Base-by-base conservation (phyloP, 164 flowering plant species). In the Vitis cinerea region DNA sequence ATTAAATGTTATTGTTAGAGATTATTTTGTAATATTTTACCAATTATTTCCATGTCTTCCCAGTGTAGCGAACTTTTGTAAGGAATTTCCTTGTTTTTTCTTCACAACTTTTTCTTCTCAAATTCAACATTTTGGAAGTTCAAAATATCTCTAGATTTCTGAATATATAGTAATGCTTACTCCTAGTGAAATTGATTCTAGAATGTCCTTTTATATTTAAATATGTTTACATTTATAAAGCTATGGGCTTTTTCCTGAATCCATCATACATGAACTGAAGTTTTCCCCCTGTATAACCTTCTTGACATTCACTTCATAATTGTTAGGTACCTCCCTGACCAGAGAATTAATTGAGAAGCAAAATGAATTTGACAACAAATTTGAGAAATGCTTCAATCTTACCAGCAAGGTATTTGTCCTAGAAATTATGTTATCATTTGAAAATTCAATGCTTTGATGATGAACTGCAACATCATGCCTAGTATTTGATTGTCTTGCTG, bases 311-410 rank as follows among this genome's bases (percentile, higher is more conserved):
- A 58, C 29, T 56, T 37, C 23, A 63, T 60, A 54, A 66, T n/a
- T 65, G 71, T 58, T 77, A 93, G 98, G 97, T 74, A 59, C 71
- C 9, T 74, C 69, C 37, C 74, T 93, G 74, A 73, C 77, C 52
- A 72, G 68, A 70, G 75, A 74, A 55, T 76, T 95, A 50, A 70
- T 75, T 69, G 83, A 83, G 76, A 93, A 88, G 79, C 77, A 84
- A 76, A 72, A 64, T 29, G 87, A 83, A 47, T 93, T 93, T 81
- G 97, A 93, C 65, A 74, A 81, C 31, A 93, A 90, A 72, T 93
- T 85, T 66, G 72, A 73, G 67, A 78, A 66, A 17, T 71, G 74
- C 74, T 95, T 89, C 76, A 78, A 82, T 67, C 53, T 85, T 65
- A 77, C 84, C 23, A 83, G 75, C 63, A 86, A 91, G 97, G 99